Evolutionary conservation across 2,329 filamentous ascomycete species (phyloP), one percentile per base, ranked within the genome.

Genomic region (Coniochaeta hoffmannii): DNA sequence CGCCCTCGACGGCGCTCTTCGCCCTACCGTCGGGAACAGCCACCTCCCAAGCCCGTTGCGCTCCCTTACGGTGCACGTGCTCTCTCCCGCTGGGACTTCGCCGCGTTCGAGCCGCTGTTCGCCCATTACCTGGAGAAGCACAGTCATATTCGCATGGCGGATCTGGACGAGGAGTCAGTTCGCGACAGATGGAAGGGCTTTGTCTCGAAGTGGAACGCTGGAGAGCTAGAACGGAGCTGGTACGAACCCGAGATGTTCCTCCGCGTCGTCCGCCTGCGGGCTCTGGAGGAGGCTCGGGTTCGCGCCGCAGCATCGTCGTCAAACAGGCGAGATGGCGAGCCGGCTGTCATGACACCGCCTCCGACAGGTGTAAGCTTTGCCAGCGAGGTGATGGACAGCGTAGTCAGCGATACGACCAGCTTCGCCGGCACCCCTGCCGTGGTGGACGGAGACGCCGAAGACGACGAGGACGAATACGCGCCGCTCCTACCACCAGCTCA

Each of bases 171-270:
- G 59, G 41, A 28, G 15, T 46, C 41, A 68, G 72, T 85, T 1
- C 87, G 80, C 60, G 91, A 92, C 1, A 77, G 93, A 55, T 99
- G 93, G 91, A 96, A 96, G 78, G 93, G 90, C 68, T 99, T 97
- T 65, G 69, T 93, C 12, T 78, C 81, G 4, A 93, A 91, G 76
- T 99, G 94, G 93, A 99, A 99, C 74, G 82, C 84, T 64, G 87
- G 86, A 66, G 89, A 93, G 72, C 76, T 97, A 60, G 87, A 89
- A 4, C 87, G 93, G 69, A 90, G 90, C 50, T 99, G 93, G 93
- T 99, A 97, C 71, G 90, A 95, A 66, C 88, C 91, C 8, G 81
- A 81, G 56, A 88, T 85, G 60, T 83, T 89, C 58, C 54, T 63
- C 53, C 58, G 62, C 3, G 57, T 61, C 8, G 53, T 61, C 1